These are phyloP conservation scores for Quercus mongolica DNA, from an alignment of 306 rosid species.

Conservation along the genomic window DNA sequence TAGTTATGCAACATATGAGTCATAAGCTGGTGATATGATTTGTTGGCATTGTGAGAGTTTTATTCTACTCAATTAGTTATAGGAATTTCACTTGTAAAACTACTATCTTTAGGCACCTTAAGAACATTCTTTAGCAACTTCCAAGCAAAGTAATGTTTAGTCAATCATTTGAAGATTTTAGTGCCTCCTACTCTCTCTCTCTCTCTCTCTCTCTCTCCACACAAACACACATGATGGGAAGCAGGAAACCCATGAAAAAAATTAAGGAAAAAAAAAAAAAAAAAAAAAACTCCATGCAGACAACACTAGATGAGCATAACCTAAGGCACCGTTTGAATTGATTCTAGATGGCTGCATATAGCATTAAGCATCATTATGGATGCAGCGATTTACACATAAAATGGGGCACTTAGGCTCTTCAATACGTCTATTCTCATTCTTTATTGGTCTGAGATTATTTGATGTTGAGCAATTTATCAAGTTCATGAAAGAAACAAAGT, in stretches of 20 bases:
- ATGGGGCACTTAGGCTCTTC: neutral
- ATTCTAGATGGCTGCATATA: neutral
- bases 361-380: neutral
- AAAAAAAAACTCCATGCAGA: neutral
- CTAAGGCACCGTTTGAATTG: neutral
- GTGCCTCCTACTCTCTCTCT: neutral
- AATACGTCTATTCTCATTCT: neutral
- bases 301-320: neutral
- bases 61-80: neutral
- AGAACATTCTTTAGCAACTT: neutral
- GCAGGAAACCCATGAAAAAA: too few relatives aligned
- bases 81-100: neutral
- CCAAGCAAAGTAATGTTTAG: neutral
- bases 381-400: neutral
- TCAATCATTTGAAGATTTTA: neutral
- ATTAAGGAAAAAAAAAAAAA: too few relatives aligned
- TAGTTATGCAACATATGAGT: neutral
- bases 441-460: too few relatives aligned
- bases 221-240: neutral
- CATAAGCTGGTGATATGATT: neutral
- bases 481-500: too few relatives aligned
- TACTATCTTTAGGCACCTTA: neutral
- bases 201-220: neutral
- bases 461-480: too few relatives aligned
- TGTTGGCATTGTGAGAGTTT: neutral